phyloP scores from a whole-genome alignment of 2,329 filamentous ascomycete genomes.

The Aspergillus jensenii region DNA sequence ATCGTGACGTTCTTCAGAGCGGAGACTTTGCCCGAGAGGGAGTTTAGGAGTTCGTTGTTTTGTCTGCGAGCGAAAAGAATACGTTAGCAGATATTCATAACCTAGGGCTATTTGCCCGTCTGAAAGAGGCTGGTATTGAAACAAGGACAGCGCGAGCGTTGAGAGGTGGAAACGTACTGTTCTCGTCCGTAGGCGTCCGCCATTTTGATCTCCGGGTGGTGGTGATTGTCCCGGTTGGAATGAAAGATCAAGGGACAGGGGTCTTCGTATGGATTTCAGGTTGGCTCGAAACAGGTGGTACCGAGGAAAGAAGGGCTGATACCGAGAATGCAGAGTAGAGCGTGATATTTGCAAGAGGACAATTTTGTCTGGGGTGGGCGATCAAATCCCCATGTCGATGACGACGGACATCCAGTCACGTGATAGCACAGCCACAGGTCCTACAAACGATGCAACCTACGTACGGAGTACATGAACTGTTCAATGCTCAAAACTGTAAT shows the following conservation, averaged over 20 bases:
- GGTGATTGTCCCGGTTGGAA: neutral
- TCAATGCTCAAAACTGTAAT: neutral
- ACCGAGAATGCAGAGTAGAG: neutral
- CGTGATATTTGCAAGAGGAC: neutral
- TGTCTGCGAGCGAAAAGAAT: slow-evolving; percentile 54
- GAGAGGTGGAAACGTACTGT: slow-evolving; percentile 45
- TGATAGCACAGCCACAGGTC: slow-evolving; percentile 5
- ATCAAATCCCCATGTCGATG: slow-evolving; percentile 6
- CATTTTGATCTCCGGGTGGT: slow-evolving; percentile 48
- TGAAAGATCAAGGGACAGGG: neutral
- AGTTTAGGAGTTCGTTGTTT: slow-evolving; percentile 91
- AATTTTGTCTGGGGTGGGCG: neutral
- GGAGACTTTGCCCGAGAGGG: slow-evolving; percentile 86
- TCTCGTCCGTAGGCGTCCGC: slow-evolving; percentile 77
- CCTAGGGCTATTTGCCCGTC: neutral
- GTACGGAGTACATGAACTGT: neutral
- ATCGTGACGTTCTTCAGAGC: slow-evolving; percentile 91
- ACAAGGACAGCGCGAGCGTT: neutral
- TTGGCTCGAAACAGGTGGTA: neutral
- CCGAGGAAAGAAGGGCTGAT: neutral
- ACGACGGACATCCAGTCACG: slow-evolving; percentile 1
- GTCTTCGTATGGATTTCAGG: neutral
- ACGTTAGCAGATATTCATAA: slow-evolving; percentile 12
- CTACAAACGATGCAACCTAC: neutral
- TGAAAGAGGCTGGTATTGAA: neutral